phyloP scores from a whole-genome alignment of 805 yeast genomes.

The Zygoascus biomembranicola region DNA sequence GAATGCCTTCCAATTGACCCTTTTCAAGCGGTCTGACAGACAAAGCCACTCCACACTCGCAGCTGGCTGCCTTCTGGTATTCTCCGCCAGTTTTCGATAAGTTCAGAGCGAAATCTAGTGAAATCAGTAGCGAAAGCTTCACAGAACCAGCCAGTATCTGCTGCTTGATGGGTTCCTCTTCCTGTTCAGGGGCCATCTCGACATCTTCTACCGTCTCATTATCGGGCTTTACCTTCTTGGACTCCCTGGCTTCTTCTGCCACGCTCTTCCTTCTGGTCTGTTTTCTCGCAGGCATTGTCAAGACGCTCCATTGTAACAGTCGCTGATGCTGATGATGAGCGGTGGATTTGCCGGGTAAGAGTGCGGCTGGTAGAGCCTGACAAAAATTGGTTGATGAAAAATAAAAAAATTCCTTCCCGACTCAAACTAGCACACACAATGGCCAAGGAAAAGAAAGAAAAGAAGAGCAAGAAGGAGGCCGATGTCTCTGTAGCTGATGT shows the following conservation, averaged over 20 bases:
- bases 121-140: background rate
- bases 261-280: background rate
- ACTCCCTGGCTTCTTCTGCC: background rate
- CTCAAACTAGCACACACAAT: conserved; percentile 8
- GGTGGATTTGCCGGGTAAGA: background rate
- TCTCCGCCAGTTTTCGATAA: background rate
- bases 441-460: conserved; percentile 19
- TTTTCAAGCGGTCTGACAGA: background rate
- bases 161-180: background rate
- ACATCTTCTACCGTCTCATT: background rate
- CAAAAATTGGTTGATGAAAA: background rate
- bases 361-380: background rate
- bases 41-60: background rate
- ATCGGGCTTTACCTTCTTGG: background rate
- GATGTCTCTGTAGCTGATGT: background rate
- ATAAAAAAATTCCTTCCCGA: background rate
- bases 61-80: background rate
- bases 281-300: background rate
- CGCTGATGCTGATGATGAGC: background rate
- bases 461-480: conserved; percentile 12
- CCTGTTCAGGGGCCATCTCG: background rate
- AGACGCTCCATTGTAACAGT: background rate
- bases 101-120: background rate
- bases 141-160: background rate
- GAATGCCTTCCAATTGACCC: background rate